Evolutionary conservation across 106 monocot genomes (phyloP).

Genomic region (Dendrobium nobile): DNA sequence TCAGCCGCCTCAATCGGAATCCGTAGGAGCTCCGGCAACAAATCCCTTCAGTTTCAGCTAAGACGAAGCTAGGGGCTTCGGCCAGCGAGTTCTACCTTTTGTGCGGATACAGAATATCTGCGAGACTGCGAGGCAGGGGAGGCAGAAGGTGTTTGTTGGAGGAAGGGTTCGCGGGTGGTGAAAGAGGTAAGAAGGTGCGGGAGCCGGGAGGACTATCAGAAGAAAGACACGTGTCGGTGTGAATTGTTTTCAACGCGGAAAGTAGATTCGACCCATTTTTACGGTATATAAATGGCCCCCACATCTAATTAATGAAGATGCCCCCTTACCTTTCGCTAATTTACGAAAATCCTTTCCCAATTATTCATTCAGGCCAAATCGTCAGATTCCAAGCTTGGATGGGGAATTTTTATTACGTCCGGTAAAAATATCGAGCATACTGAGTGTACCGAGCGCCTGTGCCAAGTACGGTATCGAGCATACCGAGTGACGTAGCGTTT

Average conservation of each 20-base stretch:
- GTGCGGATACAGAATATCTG: background rate
- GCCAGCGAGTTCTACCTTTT: background rate
- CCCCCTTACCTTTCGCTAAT: too few relatives aligned
- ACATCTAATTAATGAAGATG: too few relatives aligned
- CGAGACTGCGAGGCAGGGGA: background rate
- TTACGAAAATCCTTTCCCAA: too few relatives aligned
- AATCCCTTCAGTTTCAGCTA: background rate
- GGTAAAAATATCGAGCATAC: too few relatives aligned
- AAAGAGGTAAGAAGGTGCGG: background rate
- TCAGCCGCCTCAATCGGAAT: background rate
- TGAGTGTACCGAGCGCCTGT: too few relatives aligned
- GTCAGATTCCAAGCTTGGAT: too few relatives aligned
- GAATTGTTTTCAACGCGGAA: conserved; percentile 2
- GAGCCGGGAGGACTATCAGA: background rate
- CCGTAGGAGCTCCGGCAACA: background rate
- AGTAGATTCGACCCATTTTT: conserved; percentile 3
- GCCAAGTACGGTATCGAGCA: too few relatives aligned
- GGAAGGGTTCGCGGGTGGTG: background rate
- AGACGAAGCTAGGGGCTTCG: background rate
- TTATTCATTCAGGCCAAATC: too few relatives aligned
- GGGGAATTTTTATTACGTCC: too few relatives aligned
- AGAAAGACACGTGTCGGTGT: conserved; percentile 2
- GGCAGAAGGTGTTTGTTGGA: background rate
- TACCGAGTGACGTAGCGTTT: too few relatives aligned
- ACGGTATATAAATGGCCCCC: background rate